Percentiles rank a stretch among this genome's conserved stretches.
Conservation (phyloP, 495 filamentous ascomycete genomes). For the Polyplosphaeria fusca region DNA sequence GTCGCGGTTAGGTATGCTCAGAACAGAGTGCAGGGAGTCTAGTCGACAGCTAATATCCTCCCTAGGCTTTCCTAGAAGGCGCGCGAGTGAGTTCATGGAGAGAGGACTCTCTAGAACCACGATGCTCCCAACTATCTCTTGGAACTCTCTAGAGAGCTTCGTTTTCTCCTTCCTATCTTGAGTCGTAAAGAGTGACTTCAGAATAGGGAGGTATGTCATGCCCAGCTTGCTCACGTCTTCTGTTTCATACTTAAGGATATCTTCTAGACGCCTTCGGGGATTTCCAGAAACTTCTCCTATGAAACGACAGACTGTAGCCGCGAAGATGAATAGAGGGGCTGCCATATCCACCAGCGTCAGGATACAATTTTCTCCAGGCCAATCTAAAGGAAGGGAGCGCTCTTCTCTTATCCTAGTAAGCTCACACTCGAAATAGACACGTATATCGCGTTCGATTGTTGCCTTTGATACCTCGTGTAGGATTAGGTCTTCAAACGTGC, state of each 20-base stretch:
- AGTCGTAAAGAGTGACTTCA: background rate
- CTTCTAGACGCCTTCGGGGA: background rate
- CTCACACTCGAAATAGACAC: conserved; percentile 34
- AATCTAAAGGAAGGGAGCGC: conserved; percentile 20
- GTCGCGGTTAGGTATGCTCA: conserved; percentile 38
- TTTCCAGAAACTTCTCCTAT: conserved; percentile 17
- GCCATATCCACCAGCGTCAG: conserved; percentile 40
- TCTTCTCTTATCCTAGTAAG: conserved; percentile 7
- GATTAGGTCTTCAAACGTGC: conserved; percentile 22
- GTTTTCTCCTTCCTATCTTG: background rate
- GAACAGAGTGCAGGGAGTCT: conserved; percentile 37
- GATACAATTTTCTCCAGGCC: conserved; percentile 43
- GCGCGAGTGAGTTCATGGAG: conserved; percentile 33
- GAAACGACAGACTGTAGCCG: conserved; percentile 30
- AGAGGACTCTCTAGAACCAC: conserved; percentile 35
- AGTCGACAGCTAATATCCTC: conserved; percentile 12
- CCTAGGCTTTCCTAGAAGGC: conserved; percentile 21
- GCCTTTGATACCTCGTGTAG: conserved; percentile 39
- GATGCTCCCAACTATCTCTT: conserved; percentile 37
- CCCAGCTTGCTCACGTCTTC: background rate
- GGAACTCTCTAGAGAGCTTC: background rate
- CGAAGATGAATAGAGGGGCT: conserved; percentile 37
- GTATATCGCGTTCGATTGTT: conserved; percentile 41
- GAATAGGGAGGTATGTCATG: conserved; percentile 8
- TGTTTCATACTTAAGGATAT: background rate